Base-by-base conservation (phyloP, 495 filamentous ascomycete species). In the Hypoxylon fuscum region DNA sequence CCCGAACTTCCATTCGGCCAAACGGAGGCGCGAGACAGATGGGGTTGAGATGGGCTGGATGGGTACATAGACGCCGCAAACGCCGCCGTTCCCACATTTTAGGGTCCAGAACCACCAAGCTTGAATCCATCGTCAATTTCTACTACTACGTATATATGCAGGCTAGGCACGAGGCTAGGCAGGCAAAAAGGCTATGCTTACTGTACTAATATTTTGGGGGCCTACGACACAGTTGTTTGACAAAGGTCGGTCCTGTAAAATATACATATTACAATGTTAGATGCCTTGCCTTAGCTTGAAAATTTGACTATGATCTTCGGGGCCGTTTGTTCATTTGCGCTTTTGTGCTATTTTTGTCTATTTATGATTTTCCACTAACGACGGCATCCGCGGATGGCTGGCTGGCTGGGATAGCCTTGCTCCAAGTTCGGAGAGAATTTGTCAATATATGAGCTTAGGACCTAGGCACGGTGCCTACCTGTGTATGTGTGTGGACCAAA, bases 361-460 rank as follows among this genome's bases (percentile, higher is more conserved):
- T 18, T 47, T 42, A 53, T 14, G 43, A 35, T 17, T n/a, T 27
- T 12, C 25, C 27, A 51, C 48, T 10, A 51, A 49, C 17, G 37
- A 44, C 20, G 55, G 37, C 37, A 29, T 41, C 49, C 49, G 43
- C 23, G 35, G 49, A 49, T 35, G 10, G 8, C 10, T 18, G 21
- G 9, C 22, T 54, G 20, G 29, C 61, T 17, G 55, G 61, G 61
- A 44, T 64, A 55, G 55, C 61, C 61, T 59, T 59, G 61, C 41
- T 59, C 29, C 6, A 56, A 34, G 41, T 10, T 49, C 61, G 61
- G 61, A 64, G 54, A 59, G 42, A 48, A 59, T 64, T 64, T 64
- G 59, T 55, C 61, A 64, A 59, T 55, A n/a, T n/a, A n/a, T n/a
- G n/a, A n/a, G n/a, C n/a, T n/a, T n/a, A n/a, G n/a, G n/a, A n/a